These are phyloP conservation scores for Albophoma yamanashiensis DNA, from an alignment of 2,329 filamentous ascomycete species.

Conservation along the genomic window DNA sequence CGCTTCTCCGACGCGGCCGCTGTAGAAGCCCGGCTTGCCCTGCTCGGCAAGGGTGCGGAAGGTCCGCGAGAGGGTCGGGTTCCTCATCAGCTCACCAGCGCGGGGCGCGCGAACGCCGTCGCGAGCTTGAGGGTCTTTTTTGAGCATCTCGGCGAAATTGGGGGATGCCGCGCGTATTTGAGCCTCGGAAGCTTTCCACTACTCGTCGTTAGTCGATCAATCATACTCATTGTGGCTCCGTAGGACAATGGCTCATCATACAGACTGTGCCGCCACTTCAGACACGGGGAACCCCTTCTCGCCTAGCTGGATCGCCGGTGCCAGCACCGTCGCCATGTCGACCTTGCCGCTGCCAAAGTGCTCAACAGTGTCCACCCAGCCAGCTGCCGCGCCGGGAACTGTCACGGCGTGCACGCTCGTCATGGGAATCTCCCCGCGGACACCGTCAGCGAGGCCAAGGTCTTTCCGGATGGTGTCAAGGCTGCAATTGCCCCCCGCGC, in stretches of 20 bases:
- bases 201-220: slow-evolving; percentile 4
- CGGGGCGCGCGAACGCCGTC: slow-evolving; percentile 65
- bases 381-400: slow-evolving; percentile 81
- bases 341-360: slow-evolving; percentile 84
- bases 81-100: slow-evolving; percentile 82
- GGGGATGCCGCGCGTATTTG: slow-evolving; percentile 64
- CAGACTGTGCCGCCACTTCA: slow-evolving; percentile 59
- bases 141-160: slow-evolving; percentile 81
- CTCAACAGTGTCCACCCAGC: slow-evolving; percentile 84
- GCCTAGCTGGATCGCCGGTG: slow-evolving; percentile 73
- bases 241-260: slow-evolving; percentile 29
- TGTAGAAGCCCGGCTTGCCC: slow-evolving; percentile 87
- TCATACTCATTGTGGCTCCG: background rate
- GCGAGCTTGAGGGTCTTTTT: slow-evolving; percentile 55
- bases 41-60: slow-evolving; percentile 69
- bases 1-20: slow-evolving; percentile 69
- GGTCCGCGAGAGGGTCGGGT: slow-evolving; percentile 68
- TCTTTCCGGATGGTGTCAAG: slow-evolving; percentile 61
- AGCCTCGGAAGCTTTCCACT: slow-evolving; percentile 65
- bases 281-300: slow-evolving; percentile 87
- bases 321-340: slow-evolving; percentile 63
- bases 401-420: slow-evolving; percentile 72
- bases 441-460: slow-evolving; percentile 51
- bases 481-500: slow-evolving; percentile 58
- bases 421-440: slow-evolving; percentile 55